Conservation (phyloP, 768 basidiomycete species). For the Mrakia frigida region DNA sequence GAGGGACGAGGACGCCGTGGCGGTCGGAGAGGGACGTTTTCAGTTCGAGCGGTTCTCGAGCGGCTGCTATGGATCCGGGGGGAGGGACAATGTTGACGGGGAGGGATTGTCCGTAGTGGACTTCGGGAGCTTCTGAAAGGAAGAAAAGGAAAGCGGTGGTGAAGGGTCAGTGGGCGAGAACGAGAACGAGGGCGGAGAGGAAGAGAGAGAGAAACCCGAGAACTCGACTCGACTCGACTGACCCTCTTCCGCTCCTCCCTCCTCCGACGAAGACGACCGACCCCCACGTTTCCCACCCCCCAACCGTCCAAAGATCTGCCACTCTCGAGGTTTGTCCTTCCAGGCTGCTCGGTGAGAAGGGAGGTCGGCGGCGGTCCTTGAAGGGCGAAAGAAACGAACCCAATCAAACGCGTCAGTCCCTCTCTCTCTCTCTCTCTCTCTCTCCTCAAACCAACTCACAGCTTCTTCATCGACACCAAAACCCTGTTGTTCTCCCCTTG, state of each 20-base stretch:
- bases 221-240: not conserved
- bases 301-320: conserved; percentile 20
- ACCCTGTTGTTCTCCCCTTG: conserved; percentile 15
- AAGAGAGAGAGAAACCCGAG: not conserved
- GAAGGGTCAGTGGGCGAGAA: not conserved
- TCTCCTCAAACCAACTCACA: conserved; percentile 2
- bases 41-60: conserved; percentile 1
- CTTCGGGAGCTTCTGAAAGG: not conserved
- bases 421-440: not conserved
- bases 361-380: conserved; percentile 19
- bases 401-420: not conserved
- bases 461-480: conserved; percentile 18
- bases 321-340: conserved; percentile 15
- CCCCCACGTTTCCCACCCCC: not conserved
- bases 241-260: conserved; percentile 1
- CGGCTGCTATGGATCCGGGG: not conserved
- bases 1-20: not conserved
- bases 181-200: not conserved
- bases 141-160: too few relatives aligned
- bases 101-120: conserved; percentile 16
- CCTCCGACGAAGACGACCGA: not conserved
- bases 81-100: conserved; percentile 11
- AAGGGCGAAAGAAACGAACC: not conserved
- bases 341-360: conserved; percentile 21
- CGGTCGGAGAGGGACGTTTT: conserved; percentile 15